Evolutionary conservation across 1,284 basidiomycete species (phyloP).

Genomic region (Thelephora terrestris): DNA sequence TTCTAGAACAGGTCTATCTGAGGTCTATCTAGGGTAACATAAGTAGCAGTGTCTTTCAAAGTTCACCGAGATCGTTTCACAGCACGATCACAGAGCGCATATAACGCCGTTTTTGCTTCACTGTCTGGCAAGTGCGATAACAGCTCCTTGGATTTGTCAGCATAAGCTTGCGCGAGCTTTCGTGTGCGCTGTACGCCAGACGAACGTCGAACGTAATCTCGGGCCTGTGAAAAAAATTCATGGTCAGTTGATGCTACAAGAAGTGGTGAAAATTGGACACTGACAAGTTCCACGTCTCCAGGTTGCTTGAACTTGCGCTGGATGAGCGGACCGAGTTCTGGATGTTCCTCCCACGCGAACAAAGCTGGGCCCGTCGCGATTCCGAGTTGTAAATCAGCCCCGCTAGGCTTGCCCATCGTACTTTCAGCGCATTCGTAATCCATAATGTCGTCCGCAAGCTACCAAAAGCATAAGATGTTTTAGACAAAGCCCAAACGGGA

Average conservation of each 20-base stretch:
- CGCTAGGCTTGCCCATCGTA: constrained; percentile 77
- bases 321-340: constrained; percentile 77
- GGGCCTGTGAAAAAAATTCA: constrained; percentile 41
- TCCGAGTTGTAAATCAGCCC: constrained; percentile 81
- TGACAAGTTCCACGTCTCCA: constrained; percentile 80
- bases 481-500: neutral
- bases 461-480: constrained; percentile 1
- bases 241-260: constrained; percentile 4
- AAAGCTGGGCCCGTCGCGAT: constrained; percentile 88
- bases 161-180: constrained; percentile 70
- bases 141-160: constrained; percentile 65
- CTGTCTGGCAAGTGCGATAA: constrained; percentile 73
- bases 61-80: constrained; percentile 44
- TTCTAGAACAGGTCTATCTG: too few species aligned
- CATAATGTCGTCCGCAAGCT: constrained; percentile 91
- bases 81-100: constrained; percentile 52
- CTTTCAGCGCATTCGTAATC: constrained; percentile 70
- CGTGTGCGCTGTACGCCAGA: constrained; percentile 76
- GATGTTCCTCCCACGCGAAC: constrained; percentile 91
- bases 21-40: too few species aligned
- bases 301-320: constrained; percentile 71
- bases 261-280: constrained; percentile 15
- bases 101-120: constrained; percentile 68
- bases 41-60: neutral
- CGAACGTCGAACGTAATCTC: constrained; percentile 63